Percentiles rank a stretch among this genome's conserved stretches.
phyloP scores from a whole-genome alignment of 345 rosid genomes.

The Brassica rapa region DNA sequence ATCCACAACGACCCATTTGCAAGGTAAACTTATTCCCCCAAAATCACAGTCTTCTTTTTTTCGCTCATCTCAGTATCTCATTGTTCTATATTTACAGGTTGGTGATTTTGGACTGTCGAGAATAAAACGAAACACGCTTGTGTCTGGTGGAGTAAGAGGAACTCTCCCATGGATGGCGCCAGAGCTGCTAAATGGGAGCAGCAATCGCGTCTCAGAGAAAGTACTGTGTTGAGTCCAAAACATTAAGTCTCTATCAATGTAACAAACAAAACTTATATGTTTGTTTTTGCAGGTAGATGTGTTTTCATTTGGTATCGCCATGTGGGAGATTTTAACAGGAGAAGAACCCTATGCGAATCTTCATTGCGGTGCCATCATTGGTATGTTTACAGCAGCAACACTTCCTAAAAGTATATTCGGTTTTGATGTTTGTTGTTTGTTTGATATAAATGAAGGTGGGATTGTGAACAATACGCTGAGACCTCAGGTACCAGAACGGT shows the following conservation, averaged over 20 bases:
- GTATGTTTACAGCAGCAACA: neutral
- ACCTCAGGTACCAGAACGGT: conserved; percentile 61
- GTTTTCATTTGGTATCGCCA: neutral
- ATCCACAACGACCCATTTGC: conserved; percentile 76
- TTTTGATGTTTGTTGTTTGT: neutral
- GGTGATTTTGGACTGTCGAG: conserved; percentile 86
- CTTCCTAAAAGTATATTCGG: neutral
- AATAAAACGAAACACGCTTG: conserved; percentile 54
- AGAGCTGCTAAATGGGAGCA: conserved; percentile 67
- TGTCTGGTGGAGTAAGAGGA: conserved; percentile 31
- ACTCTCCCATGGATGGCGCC: conserved; percentile 84
- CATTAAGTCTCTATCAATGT: neutral
- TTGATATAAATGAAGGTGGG: conserved; percentile 50
- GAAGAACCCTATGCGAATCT: neutral
- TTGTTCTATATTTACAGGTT: conserved; percentile 45
- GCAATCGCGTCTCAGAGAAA: conserved; percentile 64
- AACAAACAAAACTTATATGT: neutral
- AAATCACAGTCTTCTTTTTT: neutral
- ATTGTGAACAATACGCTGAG: conserved; percentile 68
- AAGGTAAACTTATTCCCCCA: conserved; percentile 48
- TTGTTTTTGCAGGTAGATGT: neutral
- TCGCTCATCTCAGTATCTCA: neutral
- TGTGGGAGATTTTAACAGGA: neutral
- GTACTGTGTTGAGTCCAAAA: neutral
- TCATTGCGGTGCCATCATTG: neutral